Percentiles rank a stretch among this genome's conserved stretches.
Conservation (phyloP, 106 monocot genomes). For the Phalaenopsis aphrodite region DNA sequence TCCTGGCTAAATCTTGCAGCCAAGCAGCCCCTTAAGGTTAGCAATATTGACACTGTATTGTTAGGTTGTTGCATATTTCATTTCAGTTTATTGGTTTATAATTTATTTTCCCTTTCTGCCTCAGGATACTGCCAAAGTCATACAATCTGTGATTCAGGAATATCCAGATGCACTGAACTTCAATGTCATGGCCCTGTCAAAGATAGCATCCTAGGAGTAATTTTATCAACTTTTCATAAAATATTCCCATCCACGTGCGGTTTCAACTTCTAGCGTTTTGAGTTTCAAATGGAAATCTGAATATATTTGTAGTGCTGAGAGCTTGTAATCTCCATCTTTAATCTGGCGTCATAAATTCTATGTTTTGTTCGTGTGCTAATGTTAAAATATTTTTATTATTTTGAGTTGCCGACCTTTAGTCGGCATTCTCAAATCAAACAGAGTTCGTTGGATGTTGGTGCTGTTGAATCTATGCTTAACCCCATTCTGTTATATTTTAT, state of each 20-base stretch:
- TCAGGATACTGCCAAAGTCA: constrained; percentile 55
- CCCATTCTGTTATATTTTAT: too few species aligned
- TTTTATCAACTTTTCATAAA: background rate
- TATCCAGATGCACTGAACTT: constrained; percentile 53
- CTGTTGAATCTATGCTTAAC: too few species aligned
- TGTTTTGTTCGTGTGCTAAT: too few species aligned
- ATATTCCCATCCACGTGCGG: background rate
- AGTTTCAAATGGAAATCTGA: background rate
- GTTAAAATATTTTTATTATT: too few species aligned
- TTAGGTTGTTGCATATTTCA: too few species aligned
- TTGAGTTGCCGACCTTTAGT: too few species aligned
- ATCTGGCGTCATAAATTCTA: background rate
- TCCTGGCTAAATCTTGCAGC: too few species aligned
- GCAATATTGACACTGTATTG: background rate
- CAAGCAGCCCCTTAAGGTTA: too few species aligned
- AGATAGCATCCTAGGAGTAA: constrained; percentile 14
- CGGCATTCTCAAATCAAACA: too few species aligned
- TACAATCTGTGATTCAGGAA: constrained; percentile 43
- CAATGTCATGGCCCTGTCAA: constrained; percentile 63
- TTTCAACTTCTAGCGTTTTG: background rate
- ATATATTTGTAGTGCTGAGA: background rate
- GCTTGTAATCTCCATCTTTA: background rate
- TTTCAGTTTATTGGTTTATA: background rate
- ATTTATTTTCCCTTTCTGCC: background rate
- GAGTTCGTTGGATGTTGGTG: too few species aligned